Evolutionary conservation across 192 early-diverging fungal genomes (phyloP).

Genomic region (Coemansia sp.): DNA sequence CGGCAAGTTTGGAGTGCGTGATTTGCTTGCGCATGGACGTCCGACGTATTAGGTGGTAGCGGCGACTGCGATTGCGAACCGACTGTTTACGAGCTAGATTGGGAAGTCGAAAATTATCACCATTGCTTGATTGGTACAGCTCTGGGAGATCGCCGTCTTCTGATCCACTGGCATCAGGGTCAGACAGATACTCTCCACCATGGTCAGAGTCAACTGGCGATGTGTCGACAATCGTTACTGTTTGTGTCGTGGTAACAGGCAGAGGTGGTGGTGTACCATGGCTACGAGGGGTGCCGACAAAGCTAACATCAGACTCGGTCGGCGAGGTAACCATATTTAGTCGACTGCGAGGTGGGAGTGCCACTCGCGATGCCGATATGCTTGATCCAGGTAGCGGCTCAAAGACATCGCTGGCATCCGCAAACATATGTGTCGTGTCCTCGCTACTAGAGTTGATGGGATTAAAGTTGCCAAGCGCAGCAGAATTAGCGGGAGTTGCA

Average conservation of each 20-base stretch:
- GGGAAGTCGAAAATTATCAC: constrained; percentile 42
- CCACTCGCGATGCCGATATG: neutral
- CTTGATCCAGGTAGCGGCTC: neutral
- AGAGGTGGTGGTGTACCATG: neutral
- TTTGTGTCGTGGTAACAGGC: neutral
- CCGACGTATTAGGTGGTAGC: constrained; percentile 24
- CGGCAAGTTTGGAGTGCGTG: neutral
- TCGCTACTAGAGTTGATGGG: constrained; percentile 3
- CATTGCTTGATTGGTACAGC: constrained; percentile 29
- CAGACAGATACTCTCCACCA: neutral
- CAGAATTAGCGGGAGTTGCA: neutral
- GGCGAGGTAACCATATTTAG: constrained; percentile 15
- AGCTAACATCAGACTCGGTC: constrained; percentile 23
- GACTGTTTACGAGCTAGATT: constrained; percentile 39
- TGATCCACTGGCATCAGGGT: constrained; percentile 16
- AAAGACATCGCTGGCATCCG: constrained; percentile 4
- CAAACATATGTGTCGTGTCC: constrained; percentile 1
- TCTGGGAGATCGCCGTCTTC: constrained; percentile 24
- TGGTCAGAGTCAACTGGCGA: neutral
- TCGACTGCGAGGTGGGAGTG: neutral
- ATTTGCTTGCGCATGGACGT: constrained; percentile 16
- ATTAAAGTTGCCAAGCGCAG: neutral
- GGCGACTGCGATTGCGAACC: constrained; percentile 10
- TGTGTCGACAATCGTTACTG: neutral
- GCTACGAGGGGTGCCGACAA: neutral